Percentiles rank a stretch among this genome's conserved stretches.
Evolutionary conservation across 129 eudicot species (phyloP).

Genomic region (Smallanthus sonchifolius): DNA sequence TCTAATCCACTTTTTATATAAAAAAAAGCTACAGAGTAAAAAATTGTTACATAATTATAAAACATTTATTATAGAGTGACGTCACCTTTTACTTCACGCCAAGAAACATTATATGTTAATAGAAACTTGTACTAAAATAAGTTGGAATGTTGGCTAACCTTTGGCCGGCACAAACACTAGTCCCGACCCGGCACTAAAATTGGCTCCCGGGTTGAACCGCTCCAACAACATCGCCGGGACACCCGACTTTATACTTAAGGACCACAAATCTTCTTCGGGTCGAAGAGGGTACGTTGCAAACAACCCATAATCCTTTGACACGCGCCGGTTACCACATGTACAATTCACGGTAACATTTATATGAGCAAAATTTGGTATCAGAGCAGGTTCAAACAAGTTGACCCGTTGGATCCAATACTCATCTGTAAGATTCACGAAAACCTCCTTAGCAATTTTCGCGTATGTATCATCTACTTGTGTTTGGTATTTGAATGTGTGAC

Average conservation of each 20-base stretch:
- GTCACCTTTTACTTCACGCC: not conserved
- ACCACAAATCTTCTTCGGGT: conserved; percentile 41
- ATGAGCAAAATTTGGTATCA: conserved; percentile 37
- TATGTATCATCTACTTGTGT: conserved; percentile 53
- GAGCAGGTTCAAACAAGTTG: conserved; percentile 40
- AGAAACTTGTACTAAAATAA: not conserved
- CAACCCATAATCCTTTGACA: conserved; percentile 60
- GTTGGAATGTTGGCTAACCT: conserved; percentile 40
- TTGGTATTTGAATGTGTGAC: conserved; percentile 49
- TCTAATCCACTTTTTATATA: no score
- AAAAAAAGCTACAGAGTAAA: no score
- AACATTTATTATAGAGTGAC: no score
- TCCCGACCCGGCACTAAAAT: conserved; percentile 47
- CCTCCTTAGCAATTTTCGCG: conserved; percentile 37
- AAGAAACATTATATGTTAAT: not conserved
- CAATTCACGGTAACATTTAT: conserved; percentile 74
- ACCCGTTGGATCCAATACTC: conserved; percentile 52
- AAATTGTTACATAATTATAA: no score
- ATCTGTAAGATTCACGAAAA: conserved; percentile 54
- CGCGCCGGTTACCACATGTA: conserved; percentile 58
- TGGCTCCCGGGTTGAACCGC: conserved; percentile 39
- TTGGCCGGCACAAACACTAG: conserved; percentile 55
- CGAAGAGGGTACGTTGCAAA: conserved; percentile 61
- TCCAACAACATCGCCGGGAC: conserved; percentile 37
- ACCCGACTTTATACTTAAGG: conserved; percentile 28